Base-by-base conservation (phyloP, 2,329 filamentous ascomycete genomes). In the Colletotrichum ledebouriae region DNA sequence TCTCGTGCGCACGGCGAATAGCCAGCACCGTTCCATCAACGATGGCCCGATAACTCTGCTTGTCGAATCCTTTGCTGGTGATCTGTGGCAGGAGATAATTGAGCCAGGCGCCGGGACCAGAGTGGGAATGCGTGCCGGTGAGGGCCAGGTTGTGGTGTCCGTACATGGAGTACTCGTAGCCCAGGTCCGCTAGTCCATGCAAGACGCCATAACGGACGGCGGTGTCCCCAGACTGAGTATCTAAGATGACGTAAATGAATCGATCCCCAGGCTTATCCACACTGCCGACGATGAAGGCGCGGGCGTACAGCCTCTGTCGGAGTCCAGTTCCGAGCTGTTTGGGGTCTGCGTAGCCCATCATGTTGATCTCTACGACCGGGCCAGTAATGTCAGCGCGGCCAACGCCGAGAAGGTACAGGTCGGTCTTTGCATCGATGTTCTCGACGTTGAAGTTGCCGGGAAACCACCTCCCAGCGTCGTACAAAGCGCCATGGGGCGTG, bases 11-110 rank as follows among this genome's bases (percentile, higher is more conserved):
- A 60, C 92, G 85, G 75, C 90, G 84, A 71, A 97, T 93, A 2
- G 94, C 95, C 6, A 93, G 80, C 5, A 97, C 77, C 6, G 92
- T 91, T 3, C 94, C 94, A 72, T 96, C 90, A 1, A 98, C 93
- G 71, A 97, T 93, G 42, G 94, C 94, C 71, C 89, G 86, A 75
- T 96, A 97, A 74, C 92, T 94, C 76, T 96, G 92, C 76, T 90
- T 90, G 77, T 94, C 87, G 74, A 97, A 97, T 0, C 94, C 94
- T 69, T 91, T 86, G 76, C 91, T 95, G 0, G 94, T 95, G 73
- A 97, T 91, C 75, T 97, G 94, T 10, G 94, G 94, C 13, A 98
- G 83, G 10, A 97, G 85, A 75, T 97, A 97, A 78, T 97, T 97
- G 76, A 96, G 85, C 94, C 94, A 98, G 15, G 92, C 94, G 4